phyloP scores from a whole-genome alignment of 1,284 basidiomycete genomes.

The Termitomyces sp. region DNA sequence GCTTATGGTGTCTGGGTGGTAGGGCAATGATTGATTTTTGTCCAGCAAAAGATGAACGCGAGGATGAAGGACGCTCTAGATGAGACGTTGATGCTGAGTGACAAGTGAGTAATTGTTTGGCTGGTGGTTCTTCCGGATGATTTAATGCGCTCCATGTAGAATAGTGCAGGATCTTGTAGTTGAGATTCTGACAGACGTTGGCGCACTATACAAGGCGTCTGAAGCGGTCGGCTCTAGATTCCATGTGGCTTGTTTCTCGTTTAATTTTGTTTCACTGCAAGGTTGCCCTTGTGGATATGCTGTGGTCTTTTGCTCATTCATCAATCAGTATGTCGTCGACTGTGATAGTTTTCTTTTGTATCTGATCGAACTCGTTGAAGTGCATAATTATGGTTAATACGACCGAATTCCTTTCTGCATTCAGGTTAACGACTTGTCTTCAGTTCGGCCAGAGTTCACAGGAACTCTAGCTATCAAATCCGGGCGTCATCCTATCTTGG shows the following conservation, averaged over 20 bases:
- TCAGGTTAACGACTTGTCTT: neutral
- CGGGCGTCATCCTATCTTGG: constrained; percentile 83
- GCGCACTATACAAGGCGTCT: constrained; percentile 79
- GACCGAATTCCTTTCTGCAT: neutral
- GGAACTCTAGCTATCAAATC: constrained; percentile 82
- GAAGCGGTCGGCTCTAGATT: constrained; percentile 59
- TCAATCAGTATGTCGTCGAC: constrained; percentile 57
- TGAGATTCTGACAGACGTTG: constrained; percentile 61
- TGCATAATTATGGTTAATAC: constrained; percentile 62
- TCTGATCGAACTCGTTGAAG: constrained; percentile 29
- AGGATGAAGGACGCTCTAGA: constrained; percentile 81
- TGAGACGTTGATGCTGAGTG: constrained; percentile 78
- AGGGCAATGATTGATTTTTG: neutral
- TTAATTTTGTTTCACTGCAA: constrained; percentile 24
- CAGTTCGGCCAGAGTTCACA: constrained; percentile 86
- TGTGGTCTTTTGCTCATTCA: constrained; percentile 80
- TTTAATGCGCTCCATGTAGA: constrained; percentile 29
- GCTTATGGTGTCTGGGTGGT: constrained; percentile 16
- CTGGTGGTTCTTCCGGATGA: neutral
- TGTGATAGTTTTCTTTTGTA: neutral
- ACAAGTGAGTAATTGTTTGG: constrained; percentile 41
- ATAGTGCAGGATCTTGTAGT: constrained; percentile 69
- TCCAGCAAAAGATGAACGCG: constrained; percentile 78
- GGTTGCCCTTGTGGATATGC: constrained; percentile 81
- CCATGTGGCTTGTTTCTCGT: neutral